A percentile compares a stretch with the other conserved stretches of the same genome.
Conservation (phyloP, 805 yeast species). For the Lachancea quebecensis region DNA sequence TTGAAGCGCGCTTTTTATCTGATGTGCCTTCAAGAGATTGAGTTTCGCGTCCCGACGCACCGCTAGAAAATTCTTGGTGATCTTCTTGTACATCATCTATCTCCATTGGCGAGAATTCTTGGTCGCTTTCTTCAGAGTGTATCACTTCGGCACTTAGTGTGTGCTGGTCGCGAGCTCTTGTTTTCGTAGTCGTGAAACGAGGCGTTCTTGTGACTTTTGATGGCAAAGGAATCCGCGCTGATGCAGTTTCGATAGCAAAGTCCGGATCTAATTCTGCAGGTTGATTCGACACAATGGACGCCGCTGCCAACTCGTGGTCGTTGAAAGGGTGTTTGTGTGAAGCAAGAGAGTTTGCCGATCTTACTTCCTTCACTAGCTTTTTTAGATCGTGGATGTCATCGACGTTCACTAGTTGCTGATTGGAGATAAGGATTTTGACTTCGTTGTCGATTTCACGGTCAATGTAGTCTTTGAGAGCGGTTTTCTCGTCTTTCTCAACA, state of each 20-base stretch:
- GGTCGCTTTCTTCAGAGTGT: slow-evolving; percentile 11
- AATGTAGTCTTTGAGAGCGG: slow-evolving; percentile 57
- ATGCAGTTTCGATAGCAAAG: background rate
- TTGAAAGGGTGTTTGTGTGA: slow-evolving; percentile 3
- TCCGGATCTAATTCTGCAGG: background rate
- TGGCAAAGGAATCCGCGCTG: no score
- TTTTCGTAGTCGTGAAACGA: background rate
- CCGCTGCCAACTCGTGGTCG: slow-evolving; percentile 5
- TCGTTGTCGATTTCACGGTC: slow-evolving; percentile 49
- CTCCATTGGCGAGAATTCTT: slow-evolving; percentile 11
- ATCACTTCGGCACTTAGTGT: background rate
- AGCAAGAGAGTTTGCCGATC: slow-evolving; percentile 25
- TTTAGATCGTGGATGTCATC: slow-evolving; percentile 39
- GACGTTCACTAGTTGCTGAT: slow-evolving; percentile 35
- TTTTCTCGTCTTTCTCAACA: slow-evolving; percentile 78
- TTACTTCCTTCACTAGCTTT: slow-evolving; percentile 38
- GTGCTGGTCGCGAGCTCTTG: background rate
- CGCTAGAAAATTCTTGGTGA: no score
- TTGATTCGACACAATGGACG: background rate
- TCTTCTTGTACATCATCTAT: background rate
- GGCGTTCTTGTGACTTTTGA: background rate
- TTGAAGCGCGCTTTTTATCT: background rate
- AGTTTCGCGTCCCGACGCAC: background rate
- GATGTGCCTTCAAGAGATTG: background rate
- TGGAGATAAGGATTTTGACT: slow-evolving; percentile 40